Percentiles rank a stretch among this genome's conserved stretches.
These are phyloP conservation scores for Juglanconis sp. DNA, from an alignment of 2,329 filamentous ascomycete genomes.

Conservation along the genomic window DNA sequence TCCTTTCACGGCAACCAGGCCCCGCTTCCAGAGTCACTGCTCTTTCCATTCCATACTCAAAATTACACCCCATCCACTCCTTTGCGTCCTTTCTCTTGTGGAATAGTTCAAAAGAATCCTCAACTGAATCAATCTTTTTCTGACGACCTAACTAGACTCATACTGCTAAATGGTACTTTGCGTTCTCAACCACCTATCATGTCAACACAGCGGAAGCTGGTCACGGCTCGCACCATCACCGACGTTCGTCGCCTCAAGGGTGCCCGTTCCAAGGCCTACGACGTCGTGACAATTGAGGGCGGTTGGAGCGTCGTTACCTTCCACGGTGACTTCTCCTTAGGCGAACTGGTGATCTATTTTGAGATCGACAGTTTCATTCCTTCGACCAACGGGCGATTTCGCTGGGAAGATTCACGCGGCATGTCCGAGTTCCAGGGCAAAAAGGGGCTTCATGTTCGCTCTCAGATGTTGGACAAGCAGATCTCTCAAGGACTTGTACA, in stretches of 20 bases:
- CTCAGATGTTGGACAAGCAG: conserved; percentile 15
- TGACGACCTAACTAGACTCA: no score
- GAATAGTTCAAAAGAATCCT: no score
- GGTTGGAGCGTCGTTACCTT: conserved; percentile 26
- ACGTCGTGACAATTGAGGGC: conserved; percentile 22
- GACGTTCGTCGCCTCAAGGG: conserved; percentile 14
- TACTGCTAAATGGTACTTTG: background rate
- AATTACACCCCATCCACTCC: no score
- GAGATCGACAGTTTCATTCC: conserved; percentile 33
- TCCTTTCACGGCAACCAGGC: no score
- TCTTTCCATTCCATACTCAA: no score
- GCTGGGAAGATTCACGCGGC: conserved; percentile 20
- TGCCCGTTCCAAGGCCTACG: conserved; percentile 11
- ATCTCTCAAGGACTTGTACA: conserved; percentile 30
- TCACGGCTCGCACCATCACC: conserved; percentile 25
- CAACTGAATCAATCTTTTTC: no score
- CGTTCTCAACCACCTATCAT: background rate
- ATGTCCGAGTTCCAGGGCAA: conserved; percentile 18
- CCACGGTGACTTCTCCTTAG: conserved; percentile 14
- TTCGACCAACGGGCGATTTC: conserved; percentile 14
- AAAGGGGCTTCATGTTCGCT: conserved; percentile 24
- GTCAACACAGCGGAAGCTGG: conserved; percentile 30
- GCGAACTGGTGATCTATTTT: conserved; percentile 29
- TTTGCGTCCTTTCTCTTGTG: no score
- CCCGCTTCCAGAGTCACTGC: no score